phyloP scores from a whole-genome alignment of 1,139 yeast species.

The Diutina catenulata region DNA sequence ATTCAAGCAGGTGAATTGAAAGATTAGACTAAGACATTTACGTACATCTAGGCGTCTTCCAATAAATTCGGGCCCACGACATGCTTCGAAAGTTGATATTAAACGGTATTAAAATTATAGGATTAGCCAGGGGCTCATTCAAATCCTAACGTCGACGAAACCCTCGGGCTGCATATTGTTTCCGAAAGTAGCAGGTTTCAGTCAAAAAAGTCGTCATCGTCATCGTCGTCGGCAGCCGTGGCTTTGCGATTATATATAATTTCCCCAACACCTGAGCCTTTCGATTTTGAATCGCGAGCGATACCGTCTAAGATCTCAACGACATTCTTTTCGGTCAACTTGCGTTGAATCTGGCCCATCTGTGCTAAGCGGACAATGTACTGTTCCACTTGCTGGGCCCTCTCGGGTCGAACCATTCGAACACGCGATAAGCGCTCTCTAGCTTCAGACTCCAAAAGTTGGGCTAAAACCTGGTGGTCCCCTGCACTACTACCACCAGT shows the following conservation, averaged over 20 bases:
- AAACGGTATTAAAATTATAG: no score
- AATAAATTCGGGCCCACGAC: no score
- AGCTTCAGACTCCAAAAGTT: slow-evolving; percentile 69
- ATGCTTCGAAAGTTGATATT: no score
- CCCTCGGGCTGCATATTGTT: no score
- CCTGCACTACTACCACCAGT: slow-evolving; percentile 9
- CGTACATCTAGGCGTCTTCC: no score
- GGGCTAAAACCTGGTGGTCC: slow-evolving; percentile 39
- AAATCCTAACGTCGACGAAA: no score
- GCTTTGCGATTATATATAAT: slow-evolving; percentile 25
- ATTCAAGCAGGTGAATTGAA: no score
- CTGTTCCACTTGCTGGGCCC: slow-evolving; percentile 86
- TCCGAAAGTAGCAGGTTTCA: no score
- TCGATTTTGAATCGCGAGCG: slow-evolving; percentile 58
- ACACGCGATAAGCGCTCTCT: slow-evolving; percentile 83
- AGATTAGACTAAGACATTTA: no score
- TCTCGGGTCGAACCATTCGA: slow-evolving; percentile 78
- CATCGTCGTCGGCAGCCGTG: slow-evolving; percentile 12
- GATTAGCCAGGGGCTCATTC: no score
- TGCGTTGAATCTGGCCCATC: slow-evolving; percentile 64
- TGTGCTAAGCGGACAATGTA: slow-evolving; percentile 63
- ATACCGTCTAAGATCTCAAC: slow-evolving; percentile 76
- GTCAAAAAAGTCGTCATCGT: slow-evolving; percentile 13
- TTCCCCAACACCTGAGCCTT: slow-evolving; percentile 46
- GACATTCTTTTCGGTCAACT: slow-evolving; percentile 67